A percentile compares a stretch with the other conserved stretches of the same genome.
phyloP scores from a whole-genome alignment of 345 rosid genomes.

The Lagerstroemia speciosa region DNA sequence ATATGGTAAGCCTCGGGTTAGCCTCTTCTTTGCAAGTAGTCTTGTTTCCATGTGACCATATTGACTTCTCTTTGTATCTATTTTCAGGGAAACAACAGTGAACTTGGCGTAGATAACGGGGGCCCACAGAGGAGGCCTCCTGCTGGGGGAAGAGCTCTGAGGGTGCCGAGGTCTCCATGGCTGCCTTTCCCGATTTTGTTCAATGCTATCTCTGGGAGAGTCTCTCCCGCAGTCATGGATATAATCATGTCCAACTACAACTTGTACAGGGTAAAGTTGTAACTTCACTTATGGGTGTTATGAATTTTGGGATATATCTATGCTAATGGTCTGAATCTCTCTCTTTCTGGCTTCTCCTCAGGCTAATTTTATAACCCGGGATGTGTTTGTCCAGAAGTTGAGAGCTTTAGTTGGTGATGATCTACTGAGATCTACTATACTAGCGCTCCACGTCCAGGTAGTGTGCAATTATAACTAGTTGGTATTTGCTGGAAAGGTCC shows the following conservation, averaged over 20 bases:
- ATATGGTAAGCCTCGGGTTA: constrained; percentile 19
- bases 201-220: constrained; percentile 66
- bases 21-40: background rate
- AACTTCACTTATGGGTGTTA: background rate
- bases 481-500: background rate
- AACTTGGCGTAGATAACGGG: constrained; percentile 22
- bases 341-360: constrained; percentile 12
- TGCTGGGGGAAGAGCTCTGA: constrained; percentile 40
- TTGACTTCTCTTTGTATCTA: constrained; percentile 19
- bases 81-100: constrained; percentile 21
- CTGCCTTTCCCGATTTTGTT: constrained; percentile 83
- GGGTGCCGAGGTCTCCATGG: constrained; percentile 79
- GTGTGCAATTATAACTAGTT: background rate
- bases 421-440: constrained; percentile 66
- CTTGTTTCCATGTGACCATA: background rate
- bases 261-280: constrained; percentile 46
- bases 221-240: constrained; percentile 52
- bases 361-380: constrained; percentile 54
- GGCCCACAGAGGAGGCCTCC: constrained; percentile 43
- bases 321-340: background rate
- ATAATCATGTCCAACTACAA: constrained; percentile 37
- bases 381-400: constrained; percentile 62
- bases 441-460: constrained; percentile 65
- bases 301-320: background rate
- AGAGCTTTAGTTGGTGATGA: constrained; percentile 68